Evolutionary conservation across 305 asterid species (phyloP).

Genomic region (Striga hermonthica): DNA sequence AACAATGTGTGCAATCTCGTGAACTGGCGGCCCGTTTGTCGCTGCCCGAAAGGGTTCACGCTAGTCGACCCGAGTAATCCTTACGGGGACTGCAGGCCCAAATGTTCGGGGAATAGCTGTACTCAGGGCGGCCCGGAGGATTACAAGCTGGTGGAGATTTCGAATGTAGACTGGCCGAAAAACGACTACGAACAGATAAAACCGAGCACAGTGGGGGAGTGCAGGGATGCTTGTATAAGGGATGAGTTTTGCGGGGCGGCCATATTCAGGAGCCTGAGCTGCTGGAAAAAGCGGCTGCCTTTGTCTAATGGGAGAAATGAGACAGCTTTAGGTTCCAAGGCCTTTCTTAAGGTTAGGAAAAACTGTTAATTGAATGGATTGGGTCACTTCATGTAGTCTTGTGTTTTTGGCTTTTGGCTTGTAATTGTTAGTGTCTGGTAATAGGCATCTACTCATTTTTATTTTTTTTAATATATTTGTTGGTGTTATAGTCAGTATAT

Average conservation of each 20-base stretch:
- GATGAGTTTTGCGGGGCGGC: constrained; percentile 56
- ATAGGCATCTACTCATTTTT: too few species aligned
- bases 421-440: too few species aligned
- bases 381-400: too few species aligned
- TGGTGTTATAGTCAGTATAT: too few species aligned
- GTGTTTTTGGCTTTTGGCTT: too few species aligned
- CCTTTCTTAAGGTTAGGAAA: constrained; percentile 47
- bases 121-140: constrained; percentile 21
- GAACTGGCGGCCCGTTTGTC: constrained; percentile 39
- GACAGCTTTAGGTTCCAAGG: background rate
- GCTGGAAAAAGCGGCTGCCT: constrained; percentile 66
- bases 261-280: constrained; percentile 30
- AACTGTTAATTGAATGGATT: too few species aligned
- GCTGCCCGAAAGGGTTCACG: constrained; percentile 44
- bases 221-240: constrained; percentile 32
- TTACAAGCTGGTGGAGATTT: constrained; percentile 21
- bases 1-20: constrained; percentile 47
- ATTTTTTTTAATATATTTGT: too few species aligned
- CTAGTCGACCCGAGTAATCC: constrained; percentile 40
- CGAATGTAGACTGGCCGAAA: constrained; percentile 34
- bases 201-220: constrained; percentile 20
- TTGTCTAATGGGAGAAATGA: constrained; percentile 48
- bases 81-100: constrained; percentile 43
- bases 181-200: constrained; percentile 30
- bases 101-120: constrained; percentile 33